Base-by-base conservation (phyloP, 2,329 filamentous ascomycete species). In the Alternaria atra region DNA sequence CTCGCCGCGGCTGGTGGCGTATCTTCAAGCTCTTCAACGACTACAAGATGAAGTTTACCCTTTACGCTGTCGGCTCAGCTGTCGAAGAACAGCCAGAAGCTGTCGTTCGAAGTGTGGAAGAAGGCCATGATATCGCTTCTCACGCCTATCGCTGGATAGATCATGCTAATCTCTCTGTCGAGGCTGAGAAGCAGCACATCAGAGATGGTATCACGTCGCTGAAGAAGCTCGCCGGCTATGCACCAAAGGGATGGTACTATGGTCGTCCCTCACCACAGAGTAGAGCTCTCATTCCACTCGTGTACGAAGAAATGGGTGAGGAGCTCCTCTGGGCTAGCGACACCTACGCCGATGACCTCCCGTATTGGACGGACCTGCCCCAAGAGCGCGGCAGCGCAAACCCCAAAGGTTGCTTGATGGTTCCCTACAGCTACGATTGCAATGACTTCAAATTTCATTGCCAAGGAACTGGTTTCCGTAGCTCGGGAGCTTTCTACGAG, bases 381-480 rank as follows among this genome's bases (percentile, higher is more conserved):
- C 75, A 79, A 30, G 85, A 87, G 72, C 75, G 79, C 6, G 72
- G 79, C 9, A 74, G 72, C 13, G 62, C 70, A 0, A 71, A 75
- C 15, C 73, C 80, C 1, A 81, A 85, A 61, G 84, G 84, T n/a
- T 80, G 82, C 58, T 70, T 86, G 4, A 85, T 86, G 81, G 76
- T 86, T n/a, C 84, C 84, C 1, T 86, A 86, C 71, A 79, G 75
- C 42, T 86, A 85, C 69, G 84, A 86, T 71, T 84, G 82, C 76
- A 86, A 87, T 66, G 85, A 86, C 66, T 84, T 82, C 73, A 85
- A 82, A 59, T 82, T 81, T 58, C 75, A 80, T 27, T 73, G 78
- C 1, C 77, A 68, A n/a, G 70, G 80, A 1, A 79, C 79, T 7
- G 83, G 83, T 0, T 85, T 84, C 64, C 75, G 80, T 5, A 81